Percentiles rank a stretch among this genome's conserved stretches.
These are phyloP conservation scores for Candida succiphila DNA, from an alignment of 805 yeast species.

Conservation along the genomic window DNA sequence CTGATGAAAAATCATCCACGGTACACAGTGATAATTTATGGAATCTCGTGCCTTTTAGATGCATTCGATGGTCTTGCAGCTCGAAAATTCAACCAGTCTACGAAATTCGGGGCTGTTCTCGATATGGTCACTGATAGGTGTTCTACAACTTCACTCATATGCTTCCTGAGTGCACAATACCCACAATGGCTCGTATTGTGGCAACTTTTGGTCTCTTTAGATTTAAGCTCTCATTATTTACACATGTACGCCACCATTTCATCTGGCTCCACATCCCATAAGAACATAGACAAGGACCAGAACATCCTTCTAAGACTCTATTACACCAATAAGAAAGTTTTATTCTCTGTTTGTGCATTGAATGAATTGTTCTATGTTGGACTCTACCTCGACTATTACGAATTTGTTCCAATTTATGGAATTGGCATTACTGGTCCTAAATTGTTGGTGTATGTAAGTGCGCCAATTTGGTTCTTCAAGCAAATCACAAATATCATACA, in stretches of 20 bases:
- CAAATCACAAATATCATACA: conserved; percentile 87
- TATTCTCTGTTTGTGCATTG: conserved; percentile 84
- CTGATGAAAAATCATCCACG: conserved; percentile 82
- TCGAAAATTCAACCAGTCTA: conserved; percentile 76
- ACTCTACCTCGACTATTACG: conserved; percentile 66
- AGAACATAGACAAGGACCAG: conserved; percentile 62
- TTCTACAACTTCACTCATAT: conserved; percentile 88
- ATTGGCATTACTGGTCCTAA: conserved; percentile 16
- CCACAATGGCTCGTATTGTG: conserved; percentile 61
- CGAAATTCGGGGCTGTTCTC: conserved; percentile 89
- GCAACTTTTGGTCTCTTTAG: conserved; percentile 79
- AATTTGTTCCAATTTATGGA: conserved; percentile 31
- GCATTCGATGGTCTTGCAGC: conserved; percentile 98
- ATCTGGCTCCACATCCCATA: conserved; percentile 75
- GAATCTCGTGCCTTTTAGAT: conserved; percentile 83
- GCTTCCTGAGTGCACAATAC: conserved; percentile 72
- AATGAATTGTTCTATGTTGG: conserved; percentile 93
- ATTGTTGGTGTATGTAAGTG: conserved; percentile 38
- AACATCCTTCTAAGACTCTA: conserved; percentile 72
- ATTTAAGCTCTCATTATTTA: conserved; percentile 91
- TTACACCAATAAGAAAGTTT: conserved; percentile 75
- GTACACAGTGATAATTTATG: conserved; percentile 61
- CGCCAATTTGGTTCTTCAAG: conserved; percentile 87
- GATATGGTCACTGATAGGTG: conserved; percentile 99
- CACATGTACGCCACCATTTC: conserved; percentile 94